Conservation (phyloP, 495 filamentous ascomycete species). For the Aspergillus bertholletiae region DNA sequence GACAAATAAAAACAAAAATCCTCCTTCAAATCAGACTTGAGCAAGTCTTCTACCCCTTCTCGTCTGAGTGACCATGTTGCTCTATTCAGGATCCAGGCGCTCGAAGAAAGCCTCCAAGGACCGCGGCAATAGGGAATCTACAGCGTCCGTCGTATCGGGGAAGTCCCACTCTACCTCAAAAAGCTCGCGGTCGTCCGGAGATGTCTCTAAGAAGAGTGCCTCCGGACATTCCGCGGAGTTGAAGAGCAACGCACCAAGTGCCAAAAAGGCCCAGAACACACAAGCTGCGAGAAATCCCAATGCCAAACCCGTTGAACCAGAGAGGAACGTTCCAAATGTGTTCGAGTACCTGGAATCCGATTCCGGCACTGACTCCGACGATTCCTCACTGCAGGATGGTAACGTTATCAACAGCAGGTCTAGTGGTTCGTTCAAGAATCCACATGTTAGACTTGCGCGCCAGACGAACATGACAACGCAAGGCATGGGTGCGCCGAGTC, state of each 20-base stretch:
- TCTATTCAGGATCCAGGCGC: constrained; percentile 24
- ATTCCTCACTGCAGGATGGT: constrained; percentile 22
- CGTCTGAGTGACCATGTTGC: constrained; percentile 26
- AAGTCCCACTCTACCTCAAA: constrained; percentile 13
- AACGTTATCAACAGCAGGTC: constrained; percentile 7
- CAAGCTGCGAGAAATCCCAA: constrained; percentile 4
- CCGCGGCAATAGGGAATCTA: constrained; percentile 23
- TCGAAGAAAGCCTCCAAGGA: constrained; percentile 33
- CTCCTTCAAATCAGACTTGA: constrained; percentile 11
- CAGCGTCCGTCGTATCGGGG: constrained; percentile 28
- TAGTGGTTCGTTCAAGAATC: constrained; percentile 4
- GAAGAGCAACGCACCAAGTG: constrained; percentile 16
- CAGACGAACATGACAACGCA: constrained; percentile 9
- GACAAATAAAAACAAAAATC: constrained; percentile 9
- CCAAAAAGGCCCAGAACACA: constrained; percentile 9
- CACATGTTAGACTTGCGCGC: constrained; percentile 7
- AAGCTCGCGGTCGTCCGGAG: constrained; percentile 18
- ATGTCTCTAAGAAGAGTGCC: constrained; percentile 14
- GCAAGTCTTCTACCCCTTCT: constrained; percentile 9
- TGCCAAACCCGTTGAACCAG: constrained; percentile 15
- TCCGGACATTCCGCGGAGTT: constrained; percentile 8
- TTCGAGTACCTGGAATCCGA: constrained; percentile 41
- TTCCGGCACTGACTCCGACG: constrained; percentile 16
- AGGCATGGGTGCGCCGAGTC: constrained; percentile 14
- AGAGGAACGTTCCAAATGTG: constrained; percentile 32